Base-by-base conservation (phyloP, 768 basidiomycete species). In the Lentinus brumalis region DNA sequence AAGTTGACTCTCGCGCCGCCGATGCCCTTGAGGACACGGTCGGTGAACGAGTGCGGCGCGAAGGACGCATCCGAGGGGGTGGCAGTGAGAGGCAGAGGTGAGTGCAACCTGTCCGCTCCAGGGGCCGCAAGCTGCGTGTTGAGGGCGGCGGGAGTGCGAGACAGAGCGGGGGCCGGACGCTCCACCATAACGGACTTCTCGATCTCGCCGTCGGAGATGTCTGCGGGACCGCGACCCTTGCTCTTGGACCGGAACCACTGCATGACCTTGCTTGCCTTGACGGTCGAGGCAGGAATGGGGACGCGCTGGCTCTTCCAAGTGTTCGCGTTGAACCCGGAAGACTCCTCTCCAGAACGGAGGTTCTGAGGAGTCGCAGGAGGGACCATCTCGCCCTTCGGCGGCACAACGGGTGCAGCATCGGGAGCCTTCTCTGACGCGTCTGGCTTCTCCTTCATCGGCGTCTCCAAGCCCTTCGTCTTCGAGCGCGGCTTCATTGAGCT, bases 231-330 rank as follows among this genome's bases (percentile, higher is more conserved):
- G 69, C 74, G 57, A 66, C 71, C 68, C 71, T 85, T 88, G 69
- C 86, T 88, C 75, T 83, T 84, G 57, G 82, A 83, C 74, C 91
- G 81, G 84, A 99, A 98, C 97, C 97, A 99, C 66, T 95, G 89
- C 96, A 98, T 98, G 55, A 99, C 97, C 70, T 90, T 94, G 73
- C 87, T 87, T 4, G 96, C 95, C 73, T 95, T 91, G 75, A 83
- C 87, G n/a, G 92, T 85, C 62, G 91, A 88, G 15, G 87, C 91
- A 2, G 83, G 82, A 76, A 88, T 79, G 3, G 68, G 42, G 10
- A 63, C 49, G 12, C 62, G 64, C 45, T 60, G 64, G 41, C 71
- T 65, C 50, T 71, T 76, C 42, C 79, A 79, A n/a, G 65, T 62
- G 46, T 67, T 69, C 31, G 68, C 16, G 54, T 44, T 64, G 68